phyloP scores from a whole-genome alignment of 169 alveolate species.

The Plasmodium sp. region DNA sequence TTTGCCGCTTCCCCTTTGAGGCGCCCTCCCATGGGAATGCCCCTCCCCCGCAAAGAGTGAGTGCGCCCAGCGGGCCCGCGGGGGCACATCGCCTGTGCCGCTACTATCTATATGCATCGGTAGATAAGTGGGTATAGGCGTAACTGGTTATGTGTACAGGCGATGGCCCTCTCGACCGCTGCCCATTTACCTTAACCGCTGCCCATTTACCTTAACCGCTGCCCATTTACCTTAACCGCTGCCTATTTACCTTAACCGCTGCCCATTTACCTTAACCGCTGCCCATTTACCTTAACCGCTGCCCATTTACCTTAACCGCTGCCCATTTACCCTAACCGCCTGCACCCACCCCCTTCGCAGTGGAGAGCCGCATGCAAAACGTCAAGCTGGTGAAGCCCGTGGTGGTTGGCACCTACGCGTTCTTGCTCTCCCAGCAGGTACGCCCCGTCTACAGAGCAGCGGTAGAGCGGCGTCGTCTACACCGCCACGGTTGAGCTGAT shows the following conservation, averaged over 20 bases:
- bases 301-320: not conserved
- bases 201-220: not conserved
- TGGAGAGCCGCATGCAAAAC: constrained; percentile 77
- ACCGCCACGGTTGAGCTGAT: not conserved
- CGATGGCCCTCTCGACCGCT: not conserved
- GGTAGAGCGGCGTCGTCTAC: not conserved
- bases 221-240: not conserved
- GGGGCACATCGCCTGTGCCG: not conserved
- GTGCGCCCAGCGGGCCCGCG: not conserved
- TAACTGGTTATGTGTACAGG: not conserved
- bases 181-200: no score
- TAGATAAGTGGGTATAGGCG: not conserved
- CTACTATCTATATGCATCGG: not conserved
- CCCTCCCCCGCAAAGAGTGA: not conserved
- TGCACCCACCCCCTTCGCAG: not conserved
- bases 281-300: no score
- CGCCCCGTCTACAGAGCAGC: not conserved
- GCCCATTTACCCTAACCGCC: not conserved
- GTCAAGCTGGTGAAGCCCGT: constrained; percentile 79
- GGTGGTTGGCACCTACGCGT: constrained; percentile 81
- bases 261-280: not conserved
- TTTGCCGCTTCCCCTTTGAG: not conserved
- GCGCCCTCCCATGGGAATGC: not conserved
- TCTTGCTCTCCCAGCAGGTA: constrained; percentile 76
- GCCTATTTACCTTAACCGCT: not conserved